Evolutionary conservation across 257 asterid species (phyloP), one percentile per base, ranked within the genome.

Genomic region (Solanum tarapatanum): DNA sequence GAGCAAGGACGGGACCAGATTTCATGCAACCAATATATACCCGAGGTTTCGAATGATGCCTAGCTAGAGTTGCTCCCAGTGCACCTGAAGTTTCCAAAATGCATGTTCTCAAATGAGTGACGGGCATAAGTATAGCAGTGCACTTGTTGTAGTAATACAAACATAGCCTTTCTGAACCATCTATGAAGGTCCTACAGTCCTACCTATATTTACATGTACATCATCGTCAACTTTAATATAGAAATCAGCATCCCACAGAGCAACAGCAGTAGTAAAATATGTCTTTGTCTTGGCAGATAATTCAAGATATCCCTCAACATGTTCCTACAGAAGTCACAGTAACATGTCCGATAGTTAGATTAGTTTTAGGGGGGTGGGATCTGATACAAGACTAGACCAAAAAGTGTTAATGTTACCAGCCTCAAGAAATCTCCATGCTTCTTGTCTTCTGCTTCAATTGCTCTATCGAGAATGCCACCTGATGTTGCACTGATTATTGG

Each of bases 1-100:
- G 98, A 86, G 98, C 93, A 83, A 96, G 94, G 90, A 95, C 98
- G 0, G 98, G 98, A 85, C 98, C 99, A 36, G 99, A 96, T 91
- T 96, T 96, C 99, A 96, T 95, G 95, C 99, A 96, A 66, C 99
- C 98, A 68, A 96, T 94, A 88, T 95, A 96, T 74, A 96, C 95
- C 90, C 98, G 88, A 10, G 97, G 95, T 89, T 93, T 95, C 11
- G 93, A 93, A 86, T 92, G 98, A 87, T 95, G 95, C 85, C 98
- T 93, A 84, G 93, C 92, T 80, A 95, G 93, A 88, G 97, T 95
- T 88, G 94, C 91, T 88, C 95, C 98, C 41, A 94, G 91, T 12
- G 97, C 94, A 84, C 97, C 98, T 95, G 93, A 90, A 88, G 58
- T 89, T 87, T 21, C 14, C 55, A 37, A 26, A 80, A 32, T 26